Base-by-base conservation (phyloP, 441 rosid species). In the Erodium texanum region DNA sequence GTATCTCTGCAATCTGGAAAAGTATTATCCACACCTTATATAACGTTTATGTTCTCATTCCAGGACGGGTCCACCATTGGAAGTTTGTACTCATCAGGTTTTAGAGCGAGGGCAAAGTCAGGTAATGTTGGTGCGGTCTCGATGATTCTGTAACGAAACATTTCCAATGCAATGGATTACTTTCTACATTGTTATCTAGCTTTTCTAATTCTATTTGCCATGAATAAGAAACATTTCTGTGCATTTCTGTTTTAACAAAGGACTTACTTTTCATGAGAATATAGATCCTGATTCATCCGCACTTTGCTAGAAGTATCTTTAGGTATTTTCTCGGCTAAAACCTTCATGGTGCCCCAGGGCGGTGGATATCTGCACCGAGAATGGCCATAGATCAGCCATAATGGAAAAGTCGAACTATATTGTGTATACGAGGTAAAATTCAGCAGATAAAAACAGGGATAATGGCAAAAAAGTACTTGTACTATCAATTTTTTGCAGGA, bases 41-140 rank as follows among this genome's bases (percentile, higher is more conserved):
- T 5, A 15, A 5, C 54, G 19, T 48, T 48, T 48, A 48, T 15
- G 18, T 5, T 87, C 70, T 85, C 84, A 0, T 78, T 84, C 98
- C 97, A 94, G 36, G 82, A 88, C 0, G 81, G 72, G 68, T 87
- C 84, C 15, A 80, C 83, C 0, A 73, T 29, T 62, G 99, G 98
- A 58, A 95, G 95, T 68, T 84, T 90, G 77, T 82, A 95, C 2
- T 95, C 98, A 32, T 95, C 98, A 0, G 99, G 97, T 80, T 87
- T 92, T 72, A 95, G 72, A 9, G 99, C 93, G 84, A 95, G 76
- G 5, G 96, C 87, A 72, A 95, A 95, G 81, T 92, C 99, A 1
- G 99, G 99, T 79, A 95, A 81, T 1, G 90, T 83, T 0, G 96
- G 99, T 18, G 99, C 95, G 0, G 92, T 89, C 87, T 92, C 95